Conservation (phyloP, 169 alveolate species). For the Plasmodium chabaudi region DNA sequence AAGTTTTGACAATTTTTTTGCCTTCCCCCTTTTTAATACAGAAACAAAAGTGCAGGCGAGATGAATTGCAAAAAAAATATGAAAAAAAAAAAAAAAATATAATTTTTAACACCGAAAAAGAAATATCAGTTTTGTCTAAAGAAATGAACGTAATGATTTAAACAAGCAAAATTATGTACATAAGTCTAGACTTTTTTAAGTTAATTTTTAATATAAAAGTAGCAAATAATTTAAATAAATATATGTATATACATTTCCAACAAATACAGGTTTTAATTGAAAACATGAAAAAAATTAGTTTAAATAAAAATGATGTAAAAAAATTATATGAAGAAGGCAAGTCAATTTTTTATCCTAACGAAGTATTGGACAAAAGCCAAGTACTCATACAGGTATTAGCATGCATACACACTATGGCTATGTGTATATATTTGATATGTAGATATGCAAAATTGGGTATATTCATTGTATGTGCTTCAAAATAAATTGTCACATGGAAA, state of each 20-base stretch:
- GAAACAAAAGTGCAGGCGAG: conserved; percentile 71
- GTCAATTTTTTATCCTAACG: conserved; percentile 38
- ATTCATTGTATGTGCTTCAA: neutral
- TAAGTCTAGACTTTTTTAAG: too few relatives aligned
- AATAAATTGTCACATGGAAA: neutral
- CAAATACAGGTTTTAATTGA: conserved; percentile 44
- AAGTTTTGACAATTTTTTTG: too few relatives aligned
- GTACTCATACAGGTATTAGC: conserved; percentile 40
- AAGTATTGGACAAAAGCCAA: conserved; percentile 50
- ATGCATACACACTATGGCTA: neutral
- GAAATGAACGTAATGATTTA: conserved; percentile 67
- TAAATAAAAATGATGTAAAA: conserved; percentile 53
- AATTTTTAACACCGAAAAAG: conserved; percentile 42
- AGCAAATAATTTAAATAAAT: too few relatives aligned
- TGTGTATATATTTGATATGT: too few relatives aligned
- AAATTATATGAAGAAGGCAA: conserved; percentile 65
- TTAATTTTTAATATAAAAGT: too few relatives aligned
- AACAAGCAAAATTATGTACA: neutral
- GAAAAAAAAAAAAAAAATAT: conserved; percentile 59
- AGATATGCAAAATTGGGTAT: neutral
- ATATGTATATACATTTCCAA: neutral
- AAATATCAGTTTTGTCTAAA: conserved; percentile 24
- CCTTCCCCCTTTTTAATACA: neutral
- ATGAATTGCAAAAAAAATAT: conserved; percentile 67
- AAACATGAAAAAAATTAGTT: conserved; percentile 43